Conservation (phyloP, 257 asterid species). For the Gentiana straminea region DNA sequence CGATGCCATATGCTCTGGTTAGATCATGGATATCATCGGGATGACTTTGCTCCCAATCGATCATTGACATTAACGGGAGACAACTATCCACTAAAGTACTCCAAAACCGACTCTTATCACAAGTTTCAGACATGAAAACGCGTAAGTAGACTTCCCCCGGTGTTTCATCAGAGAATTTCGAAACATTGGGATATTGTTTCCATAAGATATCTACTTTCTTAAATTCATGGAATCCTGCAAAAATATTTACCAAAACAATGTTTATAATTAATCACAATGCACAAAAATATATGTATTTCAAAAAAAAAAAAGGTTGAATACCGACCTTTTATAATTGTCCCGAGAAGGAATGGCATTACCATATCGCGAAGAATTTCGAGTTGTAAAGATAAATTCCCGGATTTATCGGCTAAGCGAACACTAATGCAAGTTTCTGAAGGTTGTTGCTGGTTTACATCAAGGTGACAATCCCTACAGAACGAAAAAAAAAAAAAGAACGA, state of each 20-base stretch:
- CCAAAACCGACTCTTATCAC: constrained; percentile 67
- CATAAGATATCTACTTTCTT: constrained; percentile 80
- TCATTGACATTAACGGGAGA: constrained; percentile 44
- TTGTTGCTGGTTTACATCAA: constrained; percentile 17
- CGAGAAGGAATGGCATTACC: constrained; percentile 65
- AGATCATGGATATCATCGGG: constrained; percentile 71
- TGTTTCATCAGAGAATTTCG: constrained; percentile 28
- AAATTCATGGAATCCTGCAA: constrained; percentile 58
- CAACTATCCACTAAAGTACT: constrained; percentile 43
- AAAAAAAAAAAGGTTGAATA: not conserved
- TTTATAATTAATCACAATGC: too few relatives aligned
- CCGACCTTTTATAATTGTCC: constrained; percentile 72
- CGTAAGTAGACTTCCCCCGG: constrained; percentile 51
- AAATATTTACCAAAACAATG: constrained; percentile 2
- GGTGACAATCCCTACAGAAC: constrained; percentile 52
- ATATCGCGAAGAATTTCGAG: constrained; percentile 46
- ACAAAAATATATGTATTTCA: too few relatives aligned
- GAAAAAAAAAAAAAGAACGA: constrained; percentile 17
- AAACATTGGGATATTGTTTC: constrained; percentile 42
- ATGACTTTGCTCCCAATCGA: constrained; percentile 93
- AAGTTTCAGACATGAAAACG: constrained; percentile 53
- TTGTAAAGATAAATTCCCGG: constrained; percentile 15
- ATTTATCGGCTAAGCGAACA: constrained; percentile 34
- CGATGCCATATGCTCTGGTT: constrained; percentile 57
- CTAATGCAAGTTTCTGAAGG: constrained; percentile 44